A percentile compares a stretch with the other conserved stretches of the same genome.
Evolutionary conservation across 495 filamentous ascomycete species (phyloP).

Genomic region (Lasiosphaeria ovina): DNA sequence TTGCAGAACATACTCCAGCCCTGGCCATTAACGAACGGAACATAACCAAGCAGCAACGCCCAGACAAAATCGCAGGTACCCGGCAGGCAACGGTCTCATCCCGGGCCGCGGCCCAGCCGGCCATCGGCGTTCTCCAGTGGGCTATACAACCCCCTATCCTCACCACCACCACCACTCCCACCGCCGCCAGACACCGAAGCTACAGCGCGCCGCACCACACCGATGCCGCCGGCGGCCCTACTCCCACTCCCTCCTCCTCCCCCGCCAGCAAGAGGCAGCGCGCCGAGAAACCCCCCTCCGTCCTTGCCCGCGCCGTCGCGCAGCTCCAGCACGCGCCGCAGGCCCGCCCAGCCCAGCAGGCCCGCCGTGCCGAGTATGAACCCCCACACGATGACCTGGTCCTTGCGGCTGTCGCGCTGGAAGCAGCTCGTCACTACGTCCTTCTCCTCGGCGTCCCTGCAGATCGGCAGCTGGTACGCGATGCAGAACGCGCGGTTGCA

Average conservation of each 20-base stretch:
- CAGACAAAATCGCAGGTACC: neutral
- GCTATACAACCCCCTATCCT: slow-evolving; percentile 18
- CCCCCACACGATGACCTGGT: slow-evolving; percentile 85
- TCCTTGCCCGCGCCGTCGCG: slow-evolving; percentile 42
- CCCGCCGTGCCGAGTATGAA: slow-evolving; percentile 88
- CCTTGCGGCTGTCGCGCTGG: slow-evolving; percentile 86
- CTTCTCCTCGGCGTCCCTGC: slow-evolving; percentile 78
- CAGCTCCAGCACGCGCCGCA: slow-evolving; percentile 52
- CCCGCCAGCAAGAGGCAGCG: neutral
- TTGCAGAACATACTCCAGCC: neutral
- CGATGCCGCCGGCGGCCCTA: neutral
- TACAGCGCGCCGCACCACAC: neutral
- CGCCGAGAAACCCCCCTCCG: neutral
- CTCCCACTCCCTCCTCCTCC: slow-evolving; percentile 9
- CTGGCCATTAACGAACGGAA: neutral
- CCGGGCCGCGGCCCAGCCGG: neutral
- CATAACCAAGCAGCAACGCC: neutral
- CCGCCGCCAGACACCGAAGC: neutral
- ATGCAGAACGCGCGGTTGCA: slow-evolving; percentile 93
- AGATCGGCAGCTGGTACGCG: slow-evolving; percentile 78
- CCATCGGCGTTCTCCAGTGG: slow-evolving; percentile 15
- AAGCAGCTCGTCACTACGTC: slow-evolving; percentile 91
- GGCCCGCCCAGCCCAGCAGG: slow-evolving; percentile 73
- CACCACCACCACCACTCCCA: neutral
- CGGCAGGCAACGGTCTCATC: neutral